Evolutionary conservation across 345 rosid species (phyloP).

Genomic region (Excoecaria agallocha): DNA sequence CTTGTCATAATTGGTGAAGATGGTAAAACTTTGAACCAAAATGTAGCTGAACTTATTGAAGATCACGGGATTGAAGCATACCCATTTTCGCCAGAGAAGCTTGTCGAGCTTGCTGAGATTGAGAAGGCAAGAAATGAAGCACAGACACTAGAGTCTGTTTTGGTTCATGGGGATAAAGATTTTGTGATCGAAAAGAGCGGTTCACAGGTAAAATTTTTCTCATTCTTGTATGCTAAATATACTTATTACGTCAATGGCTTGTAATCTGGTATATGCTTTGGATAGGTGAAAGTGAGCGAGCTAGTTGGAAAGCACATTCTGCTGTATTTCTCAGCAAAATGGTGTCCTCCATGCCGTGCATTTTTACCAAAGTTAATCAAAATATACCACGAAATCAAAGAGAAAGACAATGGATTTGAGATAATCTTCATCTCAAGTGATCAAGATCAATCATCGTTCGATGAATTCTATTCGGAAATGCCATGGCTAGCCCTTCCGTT

Average conservation of each 20-base stretch:
- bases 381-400: slow-evolving; percentile 36
- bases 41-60: slow-evolving; percentile 32
- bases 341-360: slow-evolving; percentile 46
- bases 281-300: slow-evolving; percentile 35
- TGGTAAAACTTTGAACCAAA: slow-evolving; percentile 35
- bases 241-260: too few relatives aligned
- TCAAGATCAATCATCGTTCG: slow-evolving; percentile 34
- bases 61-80: slow-evolving; percentile 38
- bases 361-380: slow-evolving; percentile 37
- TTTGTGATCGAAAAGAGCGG: too few relatives aligned
- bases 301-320: slow-evolving; percentile 43
- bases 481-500: slow-evolving; percentile 49
- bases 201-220: too few relatives aligned
- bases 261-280: too few relatives aligned
- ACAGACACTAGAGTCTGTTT: too few relatives aligned
- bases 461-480: slow-evolving; percentile 33
- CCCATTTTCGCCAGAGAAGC: slow-evolving; percentile 41
- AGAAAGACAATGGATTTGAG: slow-evolving; percentile 32
- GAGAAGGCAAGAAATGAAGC: too few relatives aligned
- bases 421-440: slow-evolving; percentile 45
- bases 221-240: too few relatives aligned
- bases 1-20: slow-evolving; percentile 38
- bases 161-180: too few relatives aligned
- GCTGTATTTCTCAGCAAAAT: slow-evolving; percentile 47
- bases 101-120: slow-evolving; percentile 32